A percentile compares a stretch with the other conserved stretches of the same genome.
Evolutionary conservation across 2,329 filamentous ascomycete species (phyloP).

Genomic region (Grosmannia huntii): DNA sequence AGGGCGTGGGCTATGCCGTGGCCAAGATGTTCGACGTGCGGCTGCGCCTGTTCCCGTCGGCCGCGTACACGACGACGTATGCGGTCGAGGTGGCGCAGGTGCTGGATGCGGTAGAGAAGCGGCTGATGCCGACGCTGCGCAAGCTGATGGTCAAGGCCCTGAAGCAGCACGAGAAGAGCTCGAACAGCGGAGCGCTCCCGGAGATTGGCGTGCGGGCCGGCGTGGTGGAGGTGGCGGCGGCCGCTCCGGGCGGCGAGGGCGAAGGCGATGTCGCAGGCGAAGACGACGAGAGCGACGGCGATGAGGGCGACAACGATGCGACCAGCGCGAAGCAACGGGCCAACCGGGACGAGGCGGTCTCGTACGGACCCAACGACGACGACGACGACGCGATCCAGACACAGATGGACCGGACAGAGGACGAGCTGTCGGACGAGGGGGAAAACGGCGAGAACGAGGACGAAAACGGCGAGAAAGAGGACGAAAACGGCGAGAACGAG

Average conservation of each 20-base stretch:
- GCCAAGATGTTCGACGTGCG: slow-evolving; percentile 79
- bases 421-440: slow-evolving; percentile 41
- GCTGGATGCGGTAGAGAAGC: slow-evolving; percentile 63
- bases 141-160: slow-evolving; percentile 63
- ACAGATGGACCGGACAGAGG: slow-evolving; percentile 42
- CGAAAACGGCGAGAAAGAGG: slow-evolving; percentile 4
- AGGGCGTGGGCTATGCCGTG: slow-evolving; percentile 52
- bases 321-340: slow-evolving; percentile 60
- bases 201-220: slow-evolving; percentile 50
- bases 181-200: slow-evolving; percentile 58
- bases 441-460: slow-evolving; percentile 23
- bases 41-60: slow-evolving; percentile 69
- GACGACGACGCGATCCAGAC: slow-evolving; percentile 68
- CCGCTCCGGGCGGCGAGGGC: slow-evolving; percentile 17
- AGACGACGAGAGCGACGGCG: slow-evolving; percentile 49
- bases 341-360: slow-evolving; percentile 70
- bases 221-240: slow-evolving; percentile 36
- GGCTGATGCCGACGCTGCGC: slow-evolving; percentile 62
- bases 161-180: slow-evolving; percentile 60
- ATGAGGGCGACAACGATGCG: slow-evolving; percentile 67
- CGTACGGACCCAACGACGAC: slow-evolving; percentile 86
- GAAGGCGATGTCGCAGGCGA: slow-evolving; percentile 30
- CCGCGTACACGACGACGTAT: slow-evolving; percentile 77
- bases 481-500: slow-evolving; percentile 16
- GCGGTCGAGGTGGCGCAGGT: slow-evolving; percentile 72